These are phyloP conservation scores for Pseudoscleropodium purum DNA, from an alignment of 225 moss, liverwort and hornwort species.

Conservation along the genomic window DNA sequence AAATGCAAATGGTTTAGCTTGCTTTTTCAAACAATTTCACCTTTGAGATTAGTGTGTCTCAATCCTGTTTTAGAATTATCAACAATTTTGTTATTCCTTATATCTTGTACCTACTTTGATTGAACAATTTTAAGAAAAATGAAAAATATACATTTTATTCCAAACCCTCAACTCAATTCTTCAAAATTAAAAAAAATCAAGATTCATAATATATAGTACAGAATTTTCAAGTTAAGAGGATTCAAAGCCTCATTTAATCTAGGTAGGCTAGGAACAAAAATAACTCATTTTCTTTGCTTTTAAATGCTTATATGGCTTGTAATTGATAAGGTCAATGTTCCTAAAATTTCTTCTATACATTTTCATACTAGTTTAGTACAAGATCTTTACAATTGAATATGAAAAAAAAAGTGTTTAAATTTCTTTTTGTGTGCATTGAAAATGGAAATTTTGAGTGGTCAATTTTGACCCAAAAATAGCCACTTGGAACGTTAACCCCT, in stretches of 20 bases:
- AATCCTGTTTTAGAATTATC: background rate
- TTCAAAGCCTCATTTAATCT: background rate
- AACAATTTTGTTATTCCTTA: no score
- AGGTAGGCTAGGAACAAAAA: background rate
- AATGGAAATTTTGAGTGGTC: background rate
- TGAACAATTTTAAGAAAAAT: background rate
- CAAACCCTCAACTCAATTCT: background rate
- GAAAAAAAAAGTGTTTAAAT: fast-evolving
- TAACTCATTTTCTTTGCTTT: background rate
- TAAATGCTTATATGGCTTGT: background rate
- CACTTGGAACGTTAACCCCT: background rate
- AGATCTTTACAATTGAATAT: background rate
- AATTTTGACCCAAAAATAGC: fast-evolving
- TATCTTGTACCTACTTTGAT: no score
- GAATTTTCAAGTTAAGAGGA: no score
- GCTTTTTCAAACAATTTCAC: background rate
- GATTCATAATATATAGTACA: background rate
- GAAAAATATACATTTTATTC: no score
- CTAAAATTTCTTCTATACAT: fast-evolving
- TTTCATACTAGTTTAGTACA: background rate
- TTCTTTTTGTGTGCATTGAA: background rate
- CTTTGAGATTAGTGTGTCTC: background rate
- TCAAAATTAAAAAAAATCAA: background rate
- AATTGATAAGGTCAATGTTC: background rate
- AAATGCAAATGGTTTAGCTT: background rate